Percentiles rank a stretch among this genome's conserved stretches.
Conservation (phyloP, 1,284 basidiomycete genomes). For the Neolentinus lepideus region DNA sequence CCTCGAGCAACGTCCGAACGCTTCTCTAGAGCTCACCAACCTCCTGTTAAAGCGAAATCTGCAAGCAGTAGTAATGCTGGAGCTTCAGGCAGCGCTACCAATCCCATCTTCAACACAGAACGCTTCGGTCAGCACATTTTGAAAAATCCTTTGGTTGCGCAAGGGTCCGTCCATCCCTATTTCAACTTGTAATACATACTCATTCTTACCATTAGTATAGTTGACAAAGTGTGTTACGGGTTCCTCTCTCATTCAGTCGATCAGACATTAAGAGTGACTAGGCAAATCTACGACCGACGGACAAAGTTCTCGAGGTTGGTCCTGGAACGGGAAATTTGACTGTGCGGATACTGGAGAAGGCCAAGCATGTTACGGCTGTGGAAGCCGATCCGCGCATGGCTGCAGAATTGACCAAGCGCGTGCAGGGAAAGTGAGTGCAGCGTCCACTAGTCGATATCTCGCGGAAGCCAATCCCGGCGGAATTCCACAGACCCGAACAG, state of each 20-base stretch:
- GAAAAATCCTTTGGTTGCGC: slow-evolving; percentile 88
- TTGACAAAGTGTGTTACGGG: slow-evolving; percentile 50
- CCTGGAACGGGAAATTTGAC: slow-evolving; percentile 98
- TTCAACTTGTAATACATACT: slow-evolving; percentile 5
- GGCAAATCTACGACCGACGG: slow-evolving; percentile 91
- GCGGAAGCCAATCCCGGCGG: slow-evolving; percentile 4
- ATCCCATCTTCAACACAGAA: slow-evolving; percentile 91
- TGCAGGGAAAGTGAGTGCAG: slow-evolving; percentile 91
- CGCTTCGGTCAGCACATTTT: slow-evolving; percentile 96
- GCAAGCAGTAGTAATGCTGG: slow-evolving; percentile 32
- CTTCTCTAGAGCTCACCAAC: slow-evolving; percentile 70
- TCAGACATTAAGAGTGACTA: slow-evolving; percentile 23
- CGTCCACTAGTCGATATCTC: slow-evolving; percentile 3
- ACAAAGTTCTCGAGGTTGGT: slow-evolving; percentile 96
- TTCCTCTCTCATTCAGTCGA: not conserved
- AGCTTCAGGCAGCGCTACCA: slow-evolving; percentile 41
- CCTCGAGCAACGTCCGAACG: slow-evolving; percentile 86
- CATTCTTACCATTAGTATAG: slow-evolving; percentile 48
- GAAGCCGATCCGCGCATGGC: slow-evolving; percentile 99
- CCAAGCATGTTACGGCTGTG: slow-evolving; percentile 87
- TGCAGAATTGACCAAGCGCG: slow-evolving; percentile 93
- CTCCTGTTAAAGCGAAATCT: slow-evolving; percentile 50
- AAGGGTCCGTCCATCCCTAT: slow-evolving; percentile 54
- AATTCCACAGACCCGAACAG: slow-evolving; percentile 74
- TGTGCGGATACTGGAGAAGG: slow-evolving; percentile 89